Conservation (phyloP, 2,329 filamentous ascomycete species). For the Furcasterigmium sp. region DNA sequence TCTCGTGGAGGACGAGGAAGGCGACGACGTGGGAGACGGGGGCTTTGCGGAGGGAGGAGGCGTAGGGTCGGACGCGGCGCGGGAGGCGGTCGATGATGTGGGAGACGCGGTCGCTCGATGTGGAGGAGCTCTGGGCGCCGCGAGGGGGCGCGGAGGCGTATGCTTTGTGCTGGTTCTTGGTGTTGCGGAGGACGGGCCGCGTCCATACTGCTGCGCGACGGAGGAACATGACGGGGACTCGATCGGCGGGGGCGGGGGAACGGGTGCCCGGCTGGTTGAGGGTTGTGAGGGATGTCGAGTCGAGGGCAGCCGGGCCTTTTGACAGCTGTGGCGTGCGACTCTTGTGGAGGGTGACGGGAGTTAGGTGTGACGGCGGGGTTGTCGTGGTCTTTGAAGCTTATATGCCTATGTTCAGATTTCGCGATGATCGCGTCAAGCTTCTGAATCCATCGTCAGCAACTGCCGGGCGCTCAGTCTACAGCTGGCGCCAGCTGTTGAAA, state of each 20-base stretch:
- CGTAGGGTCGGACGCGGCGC: constrained; percentile 62
- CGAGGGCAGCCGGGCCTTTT: neutral
- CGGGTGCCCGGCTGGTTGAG: neutral
- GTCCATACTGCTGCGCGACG: neutral
- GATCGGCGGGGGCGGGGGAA: neutral
- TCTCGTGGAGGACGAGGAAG: constrained; percentile 86
- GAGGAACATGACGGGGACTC: neutral
- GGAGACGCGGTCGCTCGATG: constrained; percentile 27
- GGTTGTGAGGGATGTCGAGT: neutral
- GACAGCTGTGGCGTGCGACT: neutral
- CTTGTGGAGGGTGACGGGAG: neutral
- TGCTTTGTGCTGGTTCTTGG: neutral
- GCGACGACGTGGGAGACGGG: constrained; percentile 79
- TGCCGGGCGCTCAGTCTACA: too few species aligned
- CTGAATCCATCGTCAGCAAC: too few species aligned
- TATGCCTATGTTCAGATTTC: too few species aligned
- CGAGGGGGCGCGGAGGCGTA: neutral
- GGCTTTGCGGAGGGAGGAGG: constrained; percentile 64
- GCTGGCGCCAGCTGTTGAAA: too few species aligned
- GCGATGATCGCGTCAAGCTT: too few species aligned
- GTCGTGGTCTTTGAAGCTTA: too few species aligned
- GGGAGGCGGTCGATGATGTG: constrained; percentile 54
- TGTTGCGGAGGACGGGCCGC: constrained; percentile 1
- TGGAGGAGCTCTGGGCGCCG: neutral
- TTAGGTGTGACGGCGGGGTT: neutral